These are phyloP conservation scores for Telopea speciosissima DNA, from an alignment of 177 flowering plant species.

Conservation along the genomic window DNA sequence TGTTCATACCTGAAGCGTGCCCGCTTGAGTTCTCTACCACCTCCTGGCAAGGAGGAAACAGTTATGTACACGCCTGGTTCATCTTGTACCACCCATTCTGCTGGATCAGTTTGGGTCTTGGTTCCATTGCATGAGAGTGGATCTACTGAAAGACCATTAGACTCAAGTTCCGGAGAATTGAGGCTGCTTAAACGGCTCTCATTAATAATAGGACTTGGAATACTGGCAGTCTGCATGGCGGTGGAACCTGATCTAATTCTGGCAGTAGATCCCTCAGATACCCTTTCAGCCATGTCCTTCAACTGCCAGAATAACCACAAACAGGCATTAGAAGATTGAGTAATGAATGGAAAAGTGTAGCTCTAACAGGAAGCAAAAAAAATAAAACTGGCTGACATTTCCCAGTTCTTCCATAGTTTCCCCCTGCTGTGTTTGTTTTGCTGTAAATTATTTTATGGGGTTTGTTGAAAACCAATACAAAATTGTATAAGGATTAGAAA, in stretches of 20 bases:
- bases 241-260: constrained; percentile 14
- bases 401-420: no score
- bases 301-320: constrained; percentile 36
- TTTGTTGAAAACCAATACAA: no score
- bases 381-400: no score
- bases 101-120: constrained; percentile 28
- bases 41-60: constrained; percentile 46
- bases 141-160: constrained; percentile 19
- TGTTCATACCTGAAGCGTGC: constrained; percentile 61
- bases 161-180: constrained; percentile 18
- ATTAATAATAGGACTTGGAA: constrained; percentile 7
- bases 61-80: constrained; percentile 75
- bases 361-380: no score
- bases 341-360: not conserved
- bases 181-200: constrained; percentile 23
- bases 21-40: constrained; percentile 53
- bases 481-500: no score
- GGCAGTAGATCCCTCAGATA: constrained; percentile 24
- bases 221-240: constrained; percentile 15
- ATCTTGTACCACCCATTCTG: constrained; percentile 65
- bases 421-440: no score
- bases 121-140: constrained; percentile 23
- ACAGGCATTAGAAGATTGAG: not conserved
- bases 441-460: no score
- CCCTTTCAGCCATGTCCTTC: constrained; percentile 53